phyloP scores from a whole-genome alignment of 1,284 basidiomycete genomes.

The Pseudozyma hubeiensis region DNA sequence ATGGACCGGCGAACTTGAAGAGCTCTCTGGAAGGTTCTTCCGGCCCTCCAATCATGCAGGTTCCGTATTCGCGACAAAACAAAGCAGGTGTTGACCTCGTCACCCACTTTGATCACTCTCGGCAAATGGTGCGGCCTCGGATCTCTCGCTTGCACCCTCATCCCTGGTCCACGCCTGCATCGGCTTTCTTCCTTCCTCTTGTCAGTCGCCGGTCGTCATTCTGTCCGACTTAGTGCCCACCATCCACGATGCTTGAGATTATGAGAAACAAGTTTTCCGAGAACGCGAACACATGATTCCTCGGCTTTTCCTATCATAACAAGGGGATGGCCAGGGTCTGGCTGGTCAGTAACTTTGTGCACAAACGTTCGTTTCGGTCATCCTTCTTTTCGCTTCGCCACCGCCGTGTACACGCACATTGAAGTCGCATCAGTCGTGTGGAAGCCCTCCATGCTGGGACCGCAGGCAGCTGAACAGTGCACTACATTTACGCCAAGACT shows the following conservation, averaged over 20 bases:
- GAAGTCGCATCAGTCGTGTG: background rate
- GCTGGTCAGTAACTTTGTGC: too few species aligned
- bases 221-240: background rate
- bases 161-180: background rate
- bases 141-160: conserved; percentile 12
- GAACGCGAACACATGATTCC: background rate
- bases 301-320: background rate
- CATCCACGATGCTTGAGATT: background rate
- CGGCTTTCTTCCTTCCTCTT: conserved; percentile 7
- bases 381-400: background rate
- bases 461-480: background rate
- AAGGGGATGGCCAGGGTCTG: too few species aligned
- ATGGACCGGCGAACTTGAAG: too few species aligned
- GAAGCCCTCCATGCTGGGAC: background rate
- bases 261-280: background rate
- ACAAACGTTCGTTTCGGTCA: too few species aligned
- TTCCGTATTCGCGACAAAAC: too few species aligned
- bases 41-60: too few species aligned
- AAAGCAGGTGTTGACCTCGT: too few species aligned
- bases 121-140: conserved; percentile 5
- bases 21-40: too few species aligned
- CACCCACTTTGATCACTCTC: background rate
- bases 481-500: background rate
- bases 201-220: conserved; percentile 5
- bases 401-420: background rate